phyloP scores from a whole-genome alignment of 1,284 basidiomycete species.

The Malassezia japonica region DNA sequence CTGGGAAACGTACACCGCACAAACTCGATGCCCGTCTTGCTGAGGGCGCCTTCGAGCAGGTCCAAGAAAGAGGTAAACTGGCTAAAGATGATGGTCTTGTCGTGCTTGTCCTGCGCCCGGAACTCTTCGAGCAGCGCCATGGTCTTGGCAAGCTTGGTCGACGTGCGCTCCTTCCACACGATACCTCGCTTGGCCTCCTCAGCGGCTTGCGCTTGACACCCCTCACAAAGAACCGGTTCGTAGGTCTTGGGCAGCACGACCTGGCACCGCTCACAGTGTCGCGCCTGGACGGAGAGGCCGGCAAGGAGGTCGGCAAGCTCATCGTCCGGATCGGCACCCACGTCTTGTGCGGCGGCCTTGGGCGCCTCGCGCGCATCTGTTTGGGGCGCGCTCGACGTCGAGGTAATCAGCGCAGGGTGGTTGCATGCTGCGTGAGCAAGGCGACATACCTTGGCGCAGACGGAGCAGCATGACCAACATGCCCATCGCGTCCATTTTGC shows the following conservation, averaged over 20 bases:
- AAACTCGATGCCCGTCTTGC: slow-evolving; percentile 59
- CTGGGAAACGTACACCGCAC: slow-evolving; percentile 65
- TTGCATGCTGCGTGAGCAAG: slow-evolving; percentile 23
- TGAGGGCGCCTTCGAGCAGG: slow-evolving; percentile 72
- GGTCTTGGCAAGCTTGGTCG: slow-evolving; percentile 75
- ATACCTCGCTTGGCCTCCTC: slow-evolving; percentile 32
- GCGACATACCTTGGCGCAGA: slow-evolving; percentile 62
- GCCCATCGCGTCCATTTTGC: slow-evolving; percentile 66
- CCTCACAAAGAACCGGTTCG: slow-evolving; percentile 21
- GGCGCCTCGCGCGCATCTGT: slow-evolving; percentile 20
- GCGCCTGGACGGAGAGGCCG: slow-evolving; percentile 54
- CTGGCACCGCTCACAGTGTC: slow-evolving; percentile 38
- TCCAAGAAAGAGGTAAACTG: slow-evolving; percentile 82
- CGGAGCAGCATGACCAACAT: slow-evolving; percentile 73
- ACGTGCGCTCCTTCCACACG: slow-evolving; percentile 54
- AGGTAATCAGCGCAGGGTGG: slow-evolving; percentile 31
- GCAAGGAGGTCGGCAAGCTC: slow-evolving; percentile 68
- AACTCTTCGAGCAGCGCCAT: slow-evolving; percentile 64
- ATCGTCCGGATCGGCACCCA: slow-evolving; percentile 22
- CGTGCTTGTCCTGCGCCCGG: slow-evolving; percentile 54
- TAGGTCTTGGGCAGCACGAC: slow-evolving; percentile 11
- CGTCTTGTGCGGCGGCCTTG: slow-evolving; percentile 9
- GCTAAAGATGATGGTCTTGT: slow-evolving; percentile 73
- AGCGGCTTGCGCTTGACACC: slow-evolving; percentile 22
- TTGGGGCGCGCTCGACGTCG: slow-evolving; percentile 1